Conservation (phyloP, 2,329 filamentous ascomycete species). For the Monosporascus sp. region DNA sequence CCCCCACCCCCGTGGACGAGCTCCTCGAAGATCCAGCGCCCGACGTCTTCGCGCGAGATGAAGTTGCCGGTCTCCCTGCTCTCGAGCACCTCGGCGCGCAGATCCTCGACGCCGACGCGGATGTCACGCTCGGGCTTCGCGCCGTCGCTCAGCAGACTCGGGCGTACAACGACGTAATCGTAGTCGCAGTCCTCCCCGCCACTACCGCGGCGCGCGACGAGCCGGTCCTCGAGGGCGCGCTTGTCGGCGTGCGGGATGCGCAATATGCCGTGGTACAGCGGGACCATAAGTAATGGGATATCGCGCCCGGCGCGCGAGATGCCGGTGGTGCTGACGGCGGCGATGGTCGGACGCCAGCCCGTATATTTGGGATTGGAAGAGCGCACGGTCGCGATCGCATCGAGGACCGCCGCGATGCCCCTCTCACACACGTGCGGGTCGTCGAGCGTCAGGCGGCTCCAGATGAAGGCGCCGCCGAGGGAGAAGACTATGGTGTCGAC, state of each 20-base stretch:
- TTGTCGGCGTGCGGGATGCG: slow-evolving; percentile 42
- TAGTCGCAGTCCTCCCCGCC: slow-evolving; percentile 19
- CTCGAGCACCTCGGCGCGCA: slow-evolving; percentile 19
- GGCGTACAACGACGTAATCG: slow-evolving; percentile 32
- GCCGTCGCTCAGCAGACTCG: slow-evolving; percentile 30
- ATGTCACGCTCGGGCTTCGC: slow-evolving; percentile 20
- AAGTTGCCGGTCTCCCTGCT: slow-evolving; percentile 37
- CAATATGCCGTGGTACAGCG: slow-evolving; percentile 38
- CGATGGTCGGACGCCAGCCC: slow-evolving; percentile 26
- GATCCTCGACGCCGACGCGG: slow-evolving; percentile 35
- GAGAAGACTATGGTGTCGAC: slow-evolving; percentile 43
- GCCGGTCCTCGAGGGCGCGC: slow-evolving; percentile 35
- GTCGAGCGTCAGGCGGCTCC: slow-evolving; percentile 31
- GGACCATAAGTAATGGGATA: slow-evolving; percentile 35
- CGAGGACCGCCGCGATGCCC: slow-evolving; percentile 37
- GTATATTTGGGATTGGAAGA: neutral
- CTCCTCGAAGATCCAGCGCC: slow-evolving; percentile 40
- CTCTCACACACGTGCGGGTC: slow-evolving; percentile 44
- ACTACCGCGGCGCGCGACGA: slow-evolving; percentile 7
- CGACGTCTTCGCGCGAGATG: slow-evolving; percentile 42
- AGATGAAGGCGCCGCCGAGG: slow-evolving; percentile 35
- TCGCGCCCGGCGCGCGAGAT: slow-evolving; percentile 33
- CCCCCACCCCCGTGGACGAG: slow-evolving; percentile 19
- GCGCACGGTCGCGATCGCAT: slow-evolving; percentile 28
- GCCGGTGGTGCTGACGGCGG: slow-evolving; percentile 38